Evolutionary conservation across 2,329 filamentous ascomycete species (phyloP).

Genomic region (Colletotrichum australisinense): DNA sequence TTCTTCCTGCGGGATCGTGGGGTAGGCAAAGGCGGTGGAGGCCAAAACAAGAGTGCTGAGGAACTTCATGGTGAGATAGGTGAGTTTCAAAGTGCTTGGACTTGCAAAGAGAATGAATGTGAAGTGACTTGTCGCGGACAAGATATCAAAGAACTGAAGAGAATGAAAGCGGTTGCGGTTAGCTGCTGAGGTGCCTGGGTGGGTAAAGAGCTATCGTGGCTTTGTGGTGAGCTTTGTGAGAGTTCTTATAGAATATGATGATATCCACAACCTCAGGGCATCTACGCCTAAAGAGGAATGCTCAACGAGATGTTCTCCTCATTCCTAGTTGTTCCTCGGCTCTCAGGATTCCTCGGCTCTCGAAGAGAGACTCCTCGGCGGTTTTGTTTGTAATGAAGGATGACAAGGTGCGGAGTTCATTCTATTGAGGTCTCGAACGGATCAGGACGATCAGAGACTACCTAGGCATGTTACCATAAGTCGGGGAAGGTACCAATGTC

Average conservation of each 20-base stretch:
- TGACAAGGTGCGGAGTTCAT: not conserved
- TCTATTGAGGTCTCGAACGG: not conserved
- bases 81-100: not conserved
- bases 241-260: slow-evolving; percentile 14
- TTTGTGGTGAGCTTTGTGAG: not conserved
- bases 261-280: not conserved
- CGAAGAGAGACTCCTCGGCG: not conserved
- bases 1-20: slow-evolving; percentile 23
- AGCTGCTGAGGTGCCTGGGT: not conserved
- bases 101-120: not conserved
- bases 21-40: slow-evolving; percentile 28
- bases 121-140: slow-evolving; percentile 18
- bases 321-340: not conserved
- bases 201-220: not conserved
- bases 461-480: slow-evolving; percentile 1
- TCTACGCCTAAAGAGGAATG: slow-evolving; percentile 20
- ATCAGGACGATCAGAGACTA: not conserved
- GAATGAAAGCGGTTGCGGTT: not conserved
- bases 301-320: slow-evolving; percentile 14
- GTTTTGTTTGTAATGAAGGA: not conserved
- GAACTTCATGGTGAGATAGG: slow-evolving; percentile 26
- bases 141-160: not conserved
- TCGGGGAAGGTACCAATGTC: not conserved
- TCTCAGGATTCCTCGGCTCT: slow-evolving; percentile 2
- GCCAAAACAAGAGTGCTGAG: slow-evolving; percentile 25